A percentile compares a stretch with the other conserved stretches of the same genome.
Evolutionary conservation across 805 yeast genomes (phyloP).

Genomic region (Metschnikowia cerradonensis): DNA sequence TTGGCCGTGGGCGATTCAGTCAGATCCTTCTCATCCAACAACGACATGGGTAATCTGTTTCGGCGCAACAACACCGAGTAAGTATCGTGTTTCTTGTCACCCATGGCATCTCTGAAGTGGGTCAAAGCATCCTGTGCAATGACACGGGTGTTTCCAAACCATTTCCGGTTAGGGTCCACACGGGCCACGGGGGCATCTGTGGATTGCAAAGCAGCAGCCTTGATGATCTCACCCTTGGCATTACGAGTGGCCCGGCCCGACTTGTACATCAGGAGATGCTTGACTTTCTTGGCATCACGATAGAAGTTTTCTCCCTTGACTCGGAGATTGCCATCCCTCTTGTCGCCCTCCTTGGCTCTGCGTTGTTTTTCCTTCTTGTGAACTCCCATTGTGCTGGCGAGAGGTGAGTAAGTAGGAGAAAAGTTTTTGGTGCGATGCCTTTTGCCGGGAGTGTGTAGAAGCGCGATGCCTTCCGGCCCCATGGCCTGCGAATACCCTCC

Average conservation of each 20-base stretch:
- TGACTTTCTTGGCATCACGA: slow-evolving; percentile 88
- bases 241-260: slow-evolving; percentile 84
- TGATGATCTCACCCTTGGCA: slow-evolving; percentile 79
- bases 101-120: slow-evolving; percentile 92
- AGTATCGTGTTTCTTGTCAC: slow-evolving; percentile 73
- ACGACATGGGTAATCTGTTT: slow-evolving; percentile 93
- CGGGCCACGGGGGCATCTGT: slow-evolving; percentile 87
- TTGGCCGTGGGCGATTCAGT: slow-evolving; percentile 72
- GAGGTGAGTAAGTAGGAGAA: neutral
- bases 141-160: slow-evolving; percentile 98
- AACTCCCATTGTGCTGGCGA: slow-evolving; percentile 64
- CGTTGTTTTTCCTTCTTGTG: slow-evolving; percentile 89
- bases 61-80: slow-evolving; percentile 85
- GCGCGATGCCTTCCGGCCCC: slow-evolving; percentile 1
- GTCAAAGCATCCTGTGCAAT: slow-evolving; percentile 94
- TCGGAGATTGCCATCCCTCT: slow-evolving; percentile 84
- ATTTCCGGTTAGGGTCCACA: slow-evolving; percentile 91
- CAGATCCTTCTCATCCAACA: slow-evolving; percentile 81
- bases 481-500: too few species aligned
- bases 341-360: slow-evolving; percentile 75
- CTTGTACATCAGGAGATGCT: slow-evolving; percentile 88
- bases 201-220: slow-evolving; percentile 85
- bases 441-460: neutral
- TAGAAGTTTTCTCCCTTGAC: slow-evolving; percentile 97
- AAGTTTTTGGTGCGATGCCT: slow-evolving; percentile 5